Base-by-base conservation (phyloP, 1,139 yeast genomes). In the Geotrichum fermentans region DNA sequence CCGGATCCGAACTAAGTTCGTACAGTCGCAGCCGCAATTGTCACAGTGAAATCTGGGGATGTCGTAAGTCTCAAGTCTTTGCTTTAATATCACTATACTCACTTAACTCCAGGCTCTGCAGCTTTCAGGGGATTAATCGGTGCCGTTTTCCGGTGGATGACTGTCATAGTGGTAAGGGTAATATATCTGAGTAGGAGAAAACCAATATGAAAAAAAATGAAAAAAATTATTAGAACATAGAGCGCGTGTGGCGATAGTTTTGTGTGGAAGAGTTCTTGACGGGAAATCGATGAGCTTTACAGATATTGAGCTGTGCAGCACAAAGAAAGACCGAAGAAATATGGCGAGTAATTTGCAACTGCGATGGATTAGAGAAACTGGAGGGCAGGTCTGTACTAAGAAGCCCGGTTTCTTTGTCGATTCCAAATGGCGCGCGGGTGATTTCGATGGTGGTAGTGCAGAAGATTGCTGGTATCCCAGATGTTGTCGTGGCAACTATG, bases 21-120 rank as follows among this genome's bases (percentile, higher is more conserved):
- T 90, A 64, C 97, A 87, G 65, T 92, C 98, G 3, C 95, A 77
- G 24, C 96, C 83, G 63, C 98, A 92, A 17, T 88, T 88, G 68
- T 92, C 98, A 70, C 98, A 92, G 65, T 90, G 96, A 67, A 81
- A 89, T 46, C 64, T 60, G 37, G 17, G 21, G 39, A 47, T 51
- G 45, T 41, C 26, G 35, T 40, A 24, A 37, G 18, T 10, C 33
- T 21, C 13, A 26, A 33, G 41, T 18, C 40, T 22, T 18, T 6
- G 14, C 14, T 20, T 7, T 14, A 39, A 41, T 29, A 46, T 33
- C 39, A 42, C 44, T 36, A 21, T 34, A 57, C 62, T 51, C 55
- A 64, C 69, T 66, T 66, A 40, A 66, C 69, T 40, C 70, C 70
- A 4, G 70, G 68, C 52, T 67, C 70, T 14, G 65, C 58, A 11